Conservation (phyloP, 805 yeast genomes). For the Starmerella riodocensis region DNA sequence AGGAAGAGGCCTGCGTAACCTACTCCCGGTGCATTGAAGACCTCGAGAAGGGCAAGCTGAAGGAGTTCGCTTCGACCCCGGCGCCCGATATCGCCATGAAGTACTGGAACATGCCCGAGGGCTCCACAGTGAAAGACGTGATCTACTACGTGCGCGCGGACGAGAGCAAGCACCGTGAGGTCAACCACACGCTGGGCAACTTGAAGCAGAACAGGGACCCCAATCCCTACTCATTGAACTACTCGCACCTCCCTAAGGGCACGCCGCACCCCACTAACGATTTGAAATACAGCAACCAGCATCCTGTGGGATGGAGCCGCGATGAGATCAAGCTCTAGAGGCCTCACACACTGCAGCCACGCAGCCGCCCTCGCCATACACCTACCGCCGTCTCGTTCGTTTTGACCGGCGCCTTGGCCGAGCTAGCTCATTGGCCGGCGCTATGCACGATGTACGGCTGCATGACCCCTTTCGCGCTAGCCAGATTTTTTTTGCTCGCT, state of each 20-base stretch:
- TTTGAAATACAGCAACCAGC: not conserved
- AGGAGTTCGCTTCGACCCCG: constrained; percentile 1
- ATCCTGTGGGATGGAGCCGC: constrained; percentile 5
- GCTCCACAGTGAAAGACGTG: constrained; percentile 4
- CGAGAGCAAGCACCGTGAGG: constrained; percentile 8
- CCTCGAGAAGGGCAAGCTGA: constrained; percentile 2
- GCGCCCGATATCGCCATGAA: constrained; percentile 6
- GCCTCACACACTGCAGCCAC: too few species aligned
- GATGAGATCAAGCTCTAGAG: not conserved
- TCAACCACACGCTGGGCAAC: constrained; percentile 7
- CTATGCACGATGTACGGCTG: too few species aligned
- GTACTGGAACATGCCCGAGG: constrained; percentile 4
- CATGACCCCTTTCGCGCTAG: too few species aligned
- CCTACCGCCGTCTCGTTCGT: too few species aligned
- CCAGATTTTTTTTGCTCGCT: too few species aligned
- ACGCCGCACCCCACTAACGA: constrained; percentile 4
- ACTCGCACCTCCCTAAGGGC: constrained; percentile 1
- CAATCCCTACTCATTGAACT: constrained; percentile 5
- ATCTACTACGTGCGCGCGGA: constrained; percentile 10
- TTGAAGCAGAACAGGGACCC: constrained; percentile 6
- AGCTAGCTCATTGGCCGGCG: too few species aligned
- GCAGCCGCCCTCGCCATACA: too few species aligned
- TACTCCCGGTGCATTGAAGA: constrained; percentile 3
- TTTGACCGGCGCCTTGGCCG: too few species aligned
- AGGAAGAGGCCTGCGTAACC: constrained; percentile 5